Percentiles rank a stretch among this genome's conserved stretches.
phyloP scores from a whole-genome alignment of 495 filamentous ascomycete genomes.

The Lepidopterella palustris region DNA sequence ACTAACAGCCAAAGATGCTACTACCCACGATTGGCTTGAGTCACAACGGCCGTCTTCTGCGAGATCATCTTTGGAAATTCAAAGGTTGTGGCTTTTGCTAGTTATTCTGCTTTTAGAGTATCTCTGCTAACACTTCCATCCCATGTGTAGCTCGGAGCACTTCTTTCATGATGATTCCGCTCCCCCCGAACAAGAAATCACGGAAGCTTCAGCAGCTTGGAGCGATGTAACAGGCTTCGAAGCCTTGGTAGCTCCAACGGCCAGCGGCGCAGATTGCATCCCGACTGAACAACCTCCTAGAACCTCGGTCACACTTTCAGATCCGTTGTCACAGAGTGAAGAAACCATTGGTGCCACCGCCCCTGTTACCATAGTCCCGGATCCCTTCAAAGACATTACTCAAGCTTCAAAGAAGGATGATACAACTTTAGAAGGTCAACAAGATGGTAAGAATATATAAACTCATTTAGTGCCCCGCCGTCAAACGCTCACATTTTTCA shows the following conservation, averaged over 20 bases:
- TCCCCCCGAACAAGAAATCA: neutral
- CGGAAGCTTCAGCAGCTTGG: neutral
- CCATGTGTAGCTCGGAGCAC: neutral
- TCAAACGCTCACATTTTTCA: neutral
- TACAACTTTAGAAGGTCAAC: constrained; percentile 33
- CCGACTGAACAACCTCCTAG: neutral
- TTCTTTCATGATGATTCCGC: neutral
- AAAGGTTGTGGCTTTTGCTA: neutral
- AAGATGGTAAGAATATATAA: neutral
- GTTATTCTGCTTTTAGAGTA: neutral
- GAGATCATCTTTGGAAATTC: neutral
- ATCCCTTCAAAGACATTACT: neutral
- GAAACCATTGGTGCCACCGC: neutral
- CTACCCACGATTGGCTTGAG: neutral
- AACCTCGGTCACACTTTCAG: neutral
- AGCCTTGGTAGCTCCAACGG: neutral
- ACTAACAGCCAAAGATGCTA: neutral
- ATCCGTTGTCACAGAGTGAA: neutral
- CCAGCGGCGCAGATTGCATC: neutral
- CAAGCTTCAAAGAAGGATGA: neutral
- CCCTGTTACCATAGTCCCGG: neutral
- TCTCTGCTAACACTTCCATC: neutral
- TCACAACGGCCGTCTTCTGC: neutral
- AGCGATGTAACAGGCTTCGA: neutral
- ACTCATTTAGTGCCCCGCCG: neutral